A percentile compares a stretch with the other conserved stretches of the same genome.
Evolutionary conservation across 1,139 yeast genomes (phyloP).

Genomic region (Lodderomyces margitis): DNA sequence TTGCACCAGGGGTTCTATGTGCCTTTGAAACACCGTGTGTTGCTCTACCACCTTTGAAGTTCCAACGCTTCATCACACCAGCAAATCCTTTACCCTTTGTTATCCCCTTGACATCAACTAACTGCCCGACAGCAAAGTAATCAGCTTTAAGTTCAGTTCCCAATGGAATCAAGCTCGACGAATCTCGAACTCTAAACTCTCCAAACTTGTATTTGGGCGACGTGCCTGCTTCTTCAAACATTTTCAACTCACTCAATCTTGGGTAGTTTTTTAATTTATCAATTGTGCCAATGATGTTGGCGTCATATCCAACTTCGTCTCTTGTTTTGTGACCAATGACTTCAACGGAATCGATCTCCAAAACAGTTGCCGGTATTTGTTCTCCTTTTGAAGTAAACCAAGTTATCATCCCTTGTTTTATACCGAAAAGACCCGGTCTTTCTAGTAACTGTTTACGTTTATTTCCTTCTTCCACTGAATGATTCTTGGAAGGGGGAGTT

Average conservation of each 20-base stretch:
- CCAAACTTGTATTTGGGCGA: constrained; percentile 75
- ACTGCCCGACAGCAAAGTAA: constrained; percentile 80
- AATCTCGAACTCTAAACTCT: constrained; percentile 76
- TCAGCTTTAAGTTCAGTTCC: constrained; percentile 83
- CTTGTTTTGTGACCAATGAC: constrained; percentile 71
- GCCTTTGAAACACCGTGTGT: constrained; percentile 95
- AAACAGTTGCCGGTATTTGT: constrained; percentile 75
- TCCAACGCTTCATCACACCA: constrained; percentile 97
- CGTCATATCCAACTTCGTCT: constrained; percentile 72
- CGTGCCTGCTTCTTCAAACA: constrained; percentile 74
- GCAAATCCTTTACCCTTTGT: constrained; percentile 97
- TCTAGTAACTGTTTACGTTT: constrained; percentile 64
- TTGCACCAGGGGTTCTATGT: constrained; percentile 97
- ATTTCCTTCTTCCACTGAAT: constrained; percentile 57
- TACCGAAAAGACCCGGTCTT: constrained; percentile 82
- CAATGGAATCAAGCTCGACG: constrained; percentile 63
- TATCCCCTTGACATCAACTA: constrained; percentile 73
- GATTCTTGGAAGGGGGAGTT: constrained; percentile 44
- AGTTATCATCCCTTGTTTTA: constrained; percentile 88
- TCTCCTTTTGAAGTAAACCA: constrained; percentile 72
- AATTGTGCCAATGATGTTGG: constrained; percentile 89
- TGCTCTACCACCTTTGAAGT: constrained; percentile 88
- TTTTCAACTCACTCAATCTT: constrained; percentile 61
- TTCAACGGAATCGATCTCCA: constrained; percentile 86
- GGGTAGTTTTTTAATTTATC: constrained; percentile 64